Evolutionary conservation across 1,139 yeast genomes (phyloP).

Genomic region (Lodderomyces beijingensis): DNA sequence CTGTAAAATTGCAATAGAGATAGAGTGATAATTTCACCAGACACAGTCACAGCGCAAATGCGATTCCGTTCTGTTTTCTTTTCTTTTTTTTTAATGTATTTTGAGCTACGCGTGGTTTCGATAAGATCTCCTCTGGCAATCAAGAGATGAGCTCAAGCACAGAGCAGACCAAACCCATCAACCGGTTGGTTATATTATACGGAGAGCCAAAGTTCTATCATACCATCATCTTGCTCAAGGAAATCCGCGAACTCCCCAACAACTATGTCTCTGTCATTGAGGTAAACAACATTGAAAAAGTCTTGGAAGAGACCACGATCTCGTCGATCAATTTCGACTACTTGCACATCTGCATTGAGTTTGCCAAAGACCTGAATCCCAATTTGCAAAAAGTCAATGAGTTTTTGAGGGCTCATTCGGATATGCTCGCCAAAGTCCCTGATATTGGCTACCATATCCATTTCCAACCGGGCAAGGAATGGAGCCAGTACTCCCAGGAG

Average conservation of each 20-base stretch:
- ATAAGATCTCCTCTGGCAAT: too few species aligned
- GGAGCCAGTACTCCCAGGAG: constrained; percentile 28
- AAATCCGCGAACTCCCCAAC: constrained; percentile 18
- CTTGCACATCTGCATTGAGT: constrained; percentile 34
- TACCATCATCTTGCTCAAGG: constrained; percentile 25
- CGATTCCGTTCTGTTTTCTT: too few species aligned
- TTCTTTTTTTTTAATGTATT: too few species aligned
- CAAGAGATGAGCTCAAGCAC: too few species aligned
- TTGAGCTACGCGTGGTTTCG: too few species aligned
- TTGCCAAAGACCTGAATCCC: constrained; percentile 26
- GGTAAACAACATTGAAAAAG: constrained; percentile 14
- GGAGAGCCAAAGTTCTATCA: constrained; percentile 30
- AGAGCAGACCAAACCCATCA: too few species aligned
- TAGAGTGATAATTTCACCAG: too few species aligned
- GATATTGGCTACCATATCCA: constrained; percentile 37
- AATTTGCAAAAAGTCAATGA: constrained; percentile 19
- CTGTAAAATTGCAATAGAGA: too few species aligned
- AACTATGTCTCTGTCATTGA: constrained; percentile 21
- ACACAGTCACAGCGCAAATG: too few species aligned
- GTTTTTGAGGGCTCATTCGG: constrained; percentile 20
- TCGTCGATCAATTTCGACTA: constrained; percentile 20
- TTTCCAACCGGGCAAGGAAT: constrained; percentile 31
- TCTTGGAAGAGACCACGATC: constrained; percentile 10
- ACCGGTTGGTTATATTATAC: constrained; percentile 28
- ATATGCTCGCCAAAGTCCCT: constrained; percentile 16